Conservation (phyloP, 768 basidiomycete genomes). For the Gloeophyllum trabeum region DNA sequence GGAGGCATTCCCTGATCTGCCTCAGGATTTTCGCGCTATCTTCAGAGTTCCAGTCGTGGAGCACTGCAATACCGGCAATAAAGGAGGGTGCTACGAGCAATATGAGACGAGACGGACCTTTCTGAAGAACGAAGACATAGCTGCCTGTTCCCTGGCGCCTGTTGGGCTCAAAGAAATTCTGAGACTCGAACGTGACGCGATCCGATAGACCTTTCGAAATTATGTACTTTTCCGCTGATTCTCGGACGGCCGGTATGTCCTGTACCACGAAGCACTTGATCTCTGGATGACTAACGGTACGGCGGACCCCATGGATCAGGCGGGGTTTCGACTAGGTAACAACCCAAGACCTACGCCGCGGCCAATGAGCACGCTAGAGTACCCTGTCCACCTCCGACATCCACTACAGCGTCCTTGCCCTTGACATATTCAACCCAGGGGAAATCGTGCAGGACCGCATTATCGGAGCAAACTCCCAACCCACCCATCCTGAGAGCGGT, state of each 20-base stretch:
- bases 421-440: conserved; percentile 22
- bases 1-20: conserved; percentile 23
- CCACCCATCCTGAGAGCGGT: conserved; percentile 26
- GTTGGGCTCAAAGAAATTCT: conserved; percentile 28
- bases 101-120: conserved; percentile 13
- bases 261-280: not conserved
- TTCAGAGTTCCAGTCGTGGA: conserved; percentile 27
- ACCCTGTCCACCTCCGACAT: conserved; percentile 29
- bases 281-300: not conserved
- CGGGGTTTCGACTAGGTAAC: not conserved
- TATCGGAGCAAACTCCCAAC: conserved; percentile 25
- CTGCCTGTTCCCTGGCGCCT: conserved; percentile 21
- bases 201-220: conserved; percentile 19
- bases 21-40: conserved; percentile 25
- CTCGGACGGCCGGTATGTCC: conserved; percentile 9
- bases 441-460: conserved; percentile 26
- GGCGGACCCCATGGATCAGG: not conserved
- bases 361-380: conserved; percentile 27
- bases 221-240: conserved; percentile 22
- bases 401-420: conserved; percentile 27
- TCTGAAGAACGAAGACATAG: conserved; percentile 26
- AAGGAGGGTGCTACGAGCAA: not conserved
- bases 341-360: conserved; percentile 15
- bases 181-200: conserved; percentile 24
- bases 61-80: not conserved